Conservation (phyloP, 2,329 filamentous ascomycete genomes). For the Penicillium sp. region DNA sequence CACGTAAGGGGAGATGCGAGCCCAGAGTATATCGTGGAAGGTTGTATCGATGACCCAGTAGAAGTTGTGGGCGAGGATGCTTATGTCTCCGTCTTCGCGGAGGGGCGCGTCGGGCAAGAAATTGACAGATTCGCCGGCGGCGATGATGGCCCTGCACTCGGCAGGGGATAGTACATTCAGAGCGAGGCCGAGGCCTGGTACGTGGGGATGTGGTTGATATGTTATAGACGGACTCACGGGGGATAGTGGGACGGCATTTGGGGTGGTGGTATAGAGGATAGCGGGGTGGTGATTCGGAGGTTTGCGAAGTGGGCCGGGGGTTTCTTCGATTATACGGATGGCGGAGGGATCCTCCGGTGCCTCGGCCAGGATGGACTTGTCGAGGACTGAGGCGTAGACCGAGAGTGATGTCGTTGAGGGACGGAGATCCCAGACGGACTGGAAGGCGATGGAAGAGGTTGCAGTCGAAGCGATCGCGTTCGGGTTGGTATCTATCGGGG, state of each 20-base stretch:
- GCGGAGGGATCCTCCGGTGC: slow-evolving; percentile 22
- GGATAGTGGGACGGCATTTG: slow-evolving; percentile 53
- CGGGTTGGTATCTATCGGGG: slow-evolving; percentile 50
- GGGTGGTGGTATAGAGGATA: slow-evolving; percentile 57
- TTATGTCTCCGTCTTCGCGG: slow-evolving; percentile 59
- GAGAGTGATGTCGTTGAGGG: slow-evolving; percentile 40
- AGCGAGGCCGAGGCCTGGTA: slow-evolving; percentile 58
- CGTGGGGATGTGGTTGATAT: slow-evolving; percentile 56
- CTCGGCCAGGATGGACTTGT: slow-evolving; percentile 50
- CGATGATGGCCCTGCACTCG: slow-evolving; percentile 63
- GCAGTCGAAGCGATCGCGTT: slow-evolving; percentile 24
- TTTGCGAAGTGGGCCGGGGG: slow-evolving; percentile 55
- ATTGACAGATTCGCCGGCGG: slow-evolving; percentile 59
- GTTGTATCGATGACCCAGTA: slow-evolving; percentile 64
- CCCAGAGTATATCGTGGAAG: slow-evolving; percentile 61
- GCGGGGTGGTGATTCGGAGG: slow-evolving; percentile 64
- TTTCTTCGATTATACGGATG: slow-evolving; percentile 59
- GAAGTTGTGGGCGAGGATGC: slow-evolving; percentile 66
- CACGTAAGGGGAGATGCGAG: slow-evolving; percentile 55
- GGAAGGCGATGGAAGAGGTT: slow-evolving; percentile 52
- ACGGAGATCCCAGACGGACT: slow-evolving; percentile 58
- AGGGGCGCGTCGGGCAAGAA: slow-evolving; percentile 65
- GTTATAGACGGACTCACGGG: slow-evolving; percentile 45
- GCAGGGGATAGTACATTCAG: slow-evolving; percentile 55
- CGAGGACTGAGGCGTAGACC: slow-evolving; percentile 55